Evolutionary conservation across 1,139 yeast species (phyloP).

Genomic region (Diutina scorzettiae): DNA sequence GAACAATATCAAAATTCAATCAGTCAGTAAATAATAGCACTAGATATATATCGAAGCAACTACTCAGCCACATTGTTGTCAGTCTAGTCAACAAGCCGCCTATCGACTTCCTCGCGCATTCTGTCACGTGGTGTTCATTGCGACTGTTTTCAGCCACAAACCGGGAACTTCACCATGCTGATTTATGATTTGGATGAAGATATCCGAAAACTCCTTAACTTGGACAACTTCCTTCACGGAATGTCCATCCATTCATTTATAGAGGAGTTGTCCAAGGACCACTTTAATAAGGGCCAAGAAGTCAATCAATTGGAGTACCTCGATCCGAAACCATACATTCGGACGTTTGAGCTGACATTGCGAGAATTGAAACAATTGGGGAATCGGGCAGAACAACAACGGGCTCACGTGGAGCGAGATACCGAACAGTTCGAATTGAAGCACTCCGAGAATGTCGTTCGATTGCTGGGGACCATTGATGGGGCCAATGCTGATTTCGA

Average conservation of each 20-base stretch:
- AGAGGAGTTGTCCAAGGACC: slow-evolving; percentile 70
- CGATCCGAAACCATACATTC: slow-evolving; percentile 90
- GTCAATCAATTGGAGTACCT: slow-evolving; percentile 43
- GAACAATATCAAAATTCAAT: no score
- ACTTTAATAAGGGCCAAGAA: slow-evolving; percentile 41
- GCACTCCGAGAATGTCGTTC: slow-evolving; percentile 57
- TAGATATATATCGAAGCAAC: no score
- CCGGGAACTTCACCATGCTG: no score
- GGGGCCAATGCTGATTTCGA: slow-evolving; percentile 36
- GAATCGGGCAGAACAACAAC: slow-evolving; percentile 39
- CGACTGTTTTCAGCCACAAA: no score
- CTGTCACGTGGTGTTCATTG: no score
- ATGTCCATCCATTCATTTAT: slow-evolving; percentile 69
- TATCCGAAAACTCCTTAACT: slow-evolving; percentile 51
- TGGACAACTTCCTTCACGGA: slow-evolving; percentile 65
- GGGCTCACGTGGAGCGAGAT: slow-evolving; percentile 36
- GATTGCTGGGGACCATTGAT: slow-evolving; percentile 40
- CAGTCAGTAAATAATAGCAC: no score
- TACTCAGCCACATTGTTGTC: no score
- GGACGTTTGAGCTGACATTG: slow-evolving; percentile 82
- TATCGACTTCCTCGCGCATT: no score
- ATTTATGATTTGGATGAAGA: slow-evolving; percentile 55
- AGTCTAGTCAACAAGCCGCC: no score
- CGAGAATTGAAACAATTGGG: slow-evolving; percentile 53
- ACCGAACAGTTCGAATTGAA: slow-evolving; percentile 53